phyloP scores from a whole-genome alignment of 1,284 basidiomycete species.

The Malassezia slooffiae region DNA sequence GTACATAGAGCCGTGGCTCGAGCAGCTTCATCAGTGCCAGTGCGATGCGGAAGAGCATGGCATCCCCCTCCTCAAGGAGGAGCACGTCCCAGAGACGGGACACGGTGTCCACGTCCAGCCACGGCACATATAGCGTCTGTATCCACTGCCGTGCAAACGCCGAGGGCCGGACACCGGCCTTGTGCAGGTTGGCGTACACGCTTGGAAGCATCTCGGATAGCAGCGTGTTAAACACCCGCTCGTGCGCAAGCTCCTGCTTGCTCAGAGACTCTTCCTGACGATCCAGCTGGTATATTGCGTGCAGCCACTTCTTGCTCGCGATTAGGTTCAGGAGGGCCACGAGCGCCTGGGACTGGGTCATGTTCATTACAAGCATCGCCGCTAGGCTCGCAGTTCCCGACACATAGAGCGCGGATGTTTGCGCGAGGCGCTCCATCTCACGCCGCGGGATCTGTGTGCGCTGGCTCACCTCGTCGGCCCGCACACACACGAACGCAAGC shows the following conservation, averaged over 20 bases:
- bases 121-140: conserved; percentile 23
- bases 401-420: conserved; percentile 28
- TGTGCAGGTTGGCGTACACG: conserved; percentile 52
- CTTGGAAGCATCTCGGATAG: conserved; percentile 85
- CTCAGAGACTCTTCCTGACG: conserved; percentile 4
- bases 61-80: conserved; percentile 32
- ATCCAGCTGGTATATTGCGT: conserved; percentile 30
- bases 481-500: conserved; percentile 78
- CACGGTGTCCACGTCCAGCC: conserved; percentile 34
- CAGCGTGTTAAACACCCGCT: conserved; percentile 79
- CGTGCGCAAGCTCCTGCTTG: conserved; percentile 13
- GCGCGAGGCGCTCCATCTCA: neutral
- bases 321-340: conserved; percentile 71
- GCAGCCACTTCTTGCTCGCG: conserved; percentile 30
- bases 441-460: neutral
- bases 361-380: conserved; percentile 79
- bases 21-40: conserved; percentile 34
- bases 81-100: conserved; percentile 38
- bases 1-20: conserved; percentile 32
- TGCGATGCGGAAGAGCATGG: conserved; percentile 28
- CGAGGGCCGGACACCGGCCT: conserved; percentile 20
- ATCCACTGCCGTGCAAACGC: conserved; percentile 32
- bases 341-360: conserved; percentile 65
- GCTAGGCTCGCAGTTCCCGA: conserved; percentile 53
- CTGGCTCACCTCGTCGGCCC: conserved; percentile 61